phyloP scores from a whole-genome alignment of 148 eudicot species.

The Vaccinium vitisidaea region DNA sequence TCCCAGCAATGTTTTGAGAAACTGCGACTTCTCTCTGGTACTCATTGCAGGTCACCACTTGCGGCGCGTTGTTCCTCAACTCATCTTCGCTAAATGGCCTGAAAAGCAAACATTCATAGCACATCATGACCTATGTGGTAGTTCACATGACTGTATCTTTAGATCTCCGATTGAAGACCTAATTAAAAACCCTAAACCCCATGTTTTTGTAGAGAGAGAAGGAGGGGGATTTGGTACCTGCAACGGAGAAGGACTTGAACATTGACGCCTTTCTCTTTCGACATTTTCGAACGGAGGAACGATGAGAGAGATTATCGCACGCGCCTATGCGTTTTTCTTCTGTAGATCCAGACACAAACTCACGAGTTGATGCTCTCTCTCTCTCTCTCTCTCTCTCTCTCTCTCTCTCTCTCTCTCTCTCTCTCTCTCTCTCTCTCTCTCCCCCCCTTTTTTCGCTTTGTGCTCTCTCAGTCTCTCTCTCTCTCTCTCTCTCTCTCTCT shows the following conservation, averaged over 20 bases:
- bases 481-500: neutral
- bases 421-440: neutral
- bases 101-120: conserved; percentile 19
- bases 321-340: neutral
- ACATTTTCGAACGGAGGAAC: conserved; percentile 36
- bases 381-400: conserved; percentile 3
- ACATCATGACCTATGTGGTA: neutral
- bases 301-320: neutral
- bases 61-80: conserved; percentile 82
- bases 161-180: neutral
- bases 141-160: neutral
- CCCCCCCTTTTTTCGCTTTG: neutral
- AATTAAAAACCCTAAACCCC: neutral
- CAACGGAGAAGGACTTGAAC: conserved; percentile 86
- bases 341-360: conserved; percentile 9
- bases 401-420: conserved; percentile 5
- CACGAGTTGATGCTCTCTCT: neutral
- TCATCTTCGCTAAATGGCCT: conserved; percentile 96
- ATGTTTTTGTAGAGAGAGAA: neutral
- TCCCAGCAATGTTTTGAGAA: conserved; percentile 90
- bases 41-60: conserved; percentile 86
- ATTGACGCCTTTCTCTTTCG: conserved; percentile 87
- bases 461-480: neutral
- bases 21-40: conserved; percentile 83
- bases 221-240: conserved; percentile 40